Base-by-base conservation (phyloP, 495 filamentous ascomycete genomes). In the Cladorrhinum samala region DNA sequence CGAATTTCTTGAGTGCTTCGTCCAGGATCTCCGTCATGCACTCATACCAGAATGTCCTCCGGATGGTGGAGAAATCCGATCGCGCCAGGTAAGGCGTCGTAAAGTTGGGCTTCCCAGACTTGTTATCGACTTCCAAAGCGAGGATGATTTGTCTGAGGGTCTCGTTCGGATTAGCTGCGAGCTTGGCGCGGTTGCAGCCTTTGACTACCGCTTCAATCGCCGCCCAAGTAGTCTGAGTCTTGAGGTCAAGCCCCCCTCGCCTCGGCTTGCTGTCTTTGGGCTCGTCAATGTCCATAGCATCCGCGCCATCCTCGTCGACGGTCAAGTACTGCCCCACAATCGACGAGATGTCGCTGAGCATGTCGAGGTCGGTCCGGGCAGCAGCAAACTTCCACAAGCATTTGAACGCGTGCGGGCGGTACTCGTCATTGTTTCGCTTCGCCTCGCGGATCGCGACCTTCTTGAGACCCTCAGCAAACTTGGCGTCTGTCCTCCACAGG, bases 371-470 rank as follows among this genome's bases (percentile, higher is more conserved):
- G 5, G 64, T 74, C 52, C 84, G 78, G 36, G 76, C 79, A 33
- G 76, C 77, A 9, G 80, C 78, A 55, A 91, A 85, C 48, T 83
- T 77, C 53, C 87, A 90, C 9, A 97, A 72, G 38, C 80, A 84
- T 47, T 75, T 70, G 50, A 96, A 72, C 16, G 88, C 89, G 63
- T 87, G 77, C 18, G 84, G 86, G 13, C 87, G 81, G 68, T 96
- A 98, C 2, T 73, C 68, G 20, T 80, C 77, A 64, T 96, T 98
- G 57, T 88, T 88, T 14, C 93, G 83, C 72, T 90, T 95, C 8
- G 90, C 90, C 77, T 98, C 93, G 47, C 92, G 82, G 47, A 91
- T 69, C 17, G 83, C 77, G 57, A 96, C 88, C 64, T 80, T 80
- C 64, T 71, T 70, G 58, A 73, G 68, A 42, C 68, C 61, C 23